These are phyloP conservation scores for Catenaria anguillulae DNA, from an alignment of 371 early-diverging fungal species.

Conservation along the genomic window DNA sequence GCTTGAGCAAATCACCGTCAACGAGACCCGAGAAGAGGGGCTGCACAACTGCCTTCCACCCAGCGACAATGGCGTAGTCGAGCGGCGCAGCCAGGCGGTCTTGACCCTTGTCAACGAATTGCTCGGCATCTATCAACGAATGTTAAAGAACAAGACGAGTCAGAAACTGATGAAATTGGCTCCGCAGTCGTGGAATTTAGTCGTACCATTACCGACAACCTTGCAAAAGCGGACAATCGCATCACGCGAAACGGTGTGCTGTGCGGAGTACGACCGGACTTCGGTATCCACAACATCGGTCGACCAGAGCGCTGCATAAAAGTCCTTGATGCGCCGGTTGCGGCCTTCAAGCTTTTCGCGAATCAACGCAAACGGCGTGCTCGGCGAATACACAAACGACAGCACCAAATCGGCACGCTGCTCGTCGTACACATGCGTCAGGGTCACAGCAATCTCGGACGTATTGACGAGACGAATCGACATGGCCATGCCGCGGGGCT, in stretches of 20 bases:
- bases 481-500: not conserved
- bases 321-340: constrained; percentile 80
- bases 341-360: constrained; percentile 88
- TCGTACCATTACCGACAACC: constrained; percentile 79
- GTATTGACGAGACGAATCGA: not conserved
- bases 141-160: no score
- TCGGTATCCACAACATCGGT: constrained; percentile 35
- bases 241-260: constrained; percentile 48
- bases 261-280: constrained; percentile 33
- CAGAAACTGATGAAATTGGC: no score
- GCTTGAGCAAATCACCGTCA: constrained; percentile 78
- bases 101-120: constrained; percentile 54
- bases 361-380: constrained; percentile 64
- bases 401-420: constrained; percentile 32
- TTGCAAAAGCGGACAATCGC: constrained; percentile 68
- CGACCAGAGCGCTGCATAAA: constrained; percentile 82
- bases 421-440: constrained; percentile 5
- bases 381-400: constrained; percentile 62
- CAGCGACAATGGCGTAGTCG: constrained; percentile 88
- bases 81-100: constrained; percentile 62
- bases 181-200: no score
- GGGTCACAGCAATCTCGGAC: not conserved
- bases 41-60: constrained; percentile 85
- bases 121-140: constrained; percentile 76
- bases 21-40: constrained; percentile 87